Conservation (phyloP, 768 basidiomycete species). For the Hemileccinum rubropunctum region DNA sequence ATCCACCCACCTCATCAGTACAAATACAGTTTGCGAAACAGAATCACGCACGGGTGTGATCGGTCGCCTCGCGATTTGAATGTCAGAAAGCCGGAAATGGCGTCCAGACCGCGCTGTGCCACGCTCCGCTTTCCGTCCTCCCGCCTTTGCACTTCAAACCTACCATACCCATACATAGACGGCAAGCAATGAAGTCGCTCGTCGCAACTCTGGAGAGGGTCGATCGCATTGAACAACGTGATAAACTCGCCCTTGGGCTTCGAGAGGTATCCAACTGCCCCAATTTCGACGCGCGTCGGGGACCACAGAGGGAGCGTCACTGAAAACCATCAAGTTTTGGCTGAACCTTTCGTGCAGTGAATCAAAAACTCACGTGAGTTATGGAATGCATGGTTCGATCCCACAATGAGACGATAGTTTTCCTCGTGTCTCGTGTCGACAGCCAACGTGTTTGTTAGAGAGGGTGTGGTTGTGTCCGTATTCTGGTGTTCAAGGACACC, state of each 20-base stretch:
- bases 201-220: constrained; percentile 46
- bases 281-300: constrained; percentile 59
- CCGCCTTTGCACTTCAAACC: constrained; percentile 41
- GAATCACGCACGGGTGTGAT: constrained; percentile 38
- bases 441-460: constrained; percentile 36
- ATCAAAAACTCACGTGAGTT: constrained; percentile 49
- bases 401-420: constrained; percentile 56
- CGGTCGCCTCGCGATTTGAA: constrained; percentile 39
- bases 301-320: constrained; percentile 72
- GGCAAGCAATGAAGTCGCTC: constrained; percentile 48
- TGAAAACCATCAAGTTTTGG: constrained; percentile 18
- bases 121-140: constrained; percentile 55
- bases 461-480: constrained; percentile 21
- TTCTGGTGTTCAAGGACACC: neutral
- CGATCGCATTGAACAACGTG: constrained; percentile 67
- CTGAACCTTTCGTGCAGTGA: neutral
- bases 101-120: constrained; percentile 55
- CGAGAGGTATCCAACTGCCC: constrained; percentile 72
- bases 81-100: constrained; percentile 46
- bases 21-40: neutral
- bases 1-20: neutral
- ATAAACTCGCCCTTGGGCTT: constrained; percentile 69
- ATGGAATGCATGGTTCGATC: constrained; percentile 64
- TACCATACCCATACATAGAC: constrained; percentile 63
- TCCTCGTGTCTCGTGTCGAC: constrained; percentile 55